Evolutionary conservation across 208 protist genomes (phyloP).

Genomic region (Jaenimonas drosophilae): DNA sequence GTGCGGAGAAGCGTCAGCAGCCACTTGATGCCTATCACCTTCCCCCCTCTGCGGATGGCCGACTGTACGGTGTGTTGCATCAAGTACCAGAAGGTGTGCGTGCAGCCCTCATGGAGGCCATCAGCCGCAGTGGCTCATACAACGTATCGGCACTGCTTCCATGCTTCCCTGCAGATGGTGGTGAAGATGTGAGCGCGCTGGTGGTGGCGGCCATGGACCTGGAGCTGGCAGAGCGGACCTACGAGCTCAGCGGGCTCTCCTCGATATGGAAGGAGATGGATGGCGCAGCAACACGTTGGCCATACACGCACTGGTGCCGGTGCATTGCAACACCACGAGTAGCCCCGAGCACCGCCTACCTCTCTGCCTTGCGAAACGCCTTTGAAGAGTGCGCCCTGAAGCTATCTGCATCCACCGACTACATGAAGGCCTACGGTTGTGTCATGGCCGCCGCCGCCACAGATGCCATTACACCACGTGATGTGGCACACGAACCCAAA

Average conservation of each 20-base stretch:
- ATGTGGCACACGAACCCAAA: conserved; percentile 6
- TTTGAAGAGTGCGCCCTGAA: conserved; percentile 1
- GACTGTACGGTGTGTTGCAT: conserved; percentile 28
- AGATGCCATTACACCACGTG: conserved; percentile 3
- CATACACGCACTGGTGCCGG: conserved; percentile 37
- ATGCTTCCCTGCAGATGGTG: conserved; percentile 12
- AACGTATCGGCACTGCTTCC: conserved; percentile 18
- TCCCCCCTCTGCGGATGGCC: conserved; percentile 7
- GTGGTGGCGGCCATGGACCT: conserved; percentile 20
- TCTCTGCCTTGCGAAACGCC: conserved; percentile 5
- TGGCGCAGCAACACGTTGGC: conserved; percentile 18
- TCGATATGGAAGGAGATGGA: background rate
- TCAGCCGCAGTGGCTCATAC: conserved; percentile 24
- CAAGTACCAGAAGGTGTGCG: conserved; percentile 10
- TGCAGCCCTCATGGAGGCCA: conserved; percentile 16
- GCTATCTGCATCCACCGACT: conserved; percentile 1
- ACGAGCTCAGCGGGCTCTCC: background rate
- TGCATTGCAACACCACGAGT: conserved; percentile 16
- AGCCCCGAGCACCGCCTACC: conserved; percentile 14
- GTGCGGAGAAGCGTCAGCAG: background rate
- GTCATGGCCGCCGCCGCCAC: background rate
- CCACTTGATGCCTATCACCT: no score
- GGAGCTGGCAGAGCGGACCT: background rate
- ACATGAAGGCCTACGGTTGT: conserved; percentile 3
- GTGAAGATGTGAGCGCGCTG: conserved; percentile 2